Evolutionary conservation across 805 yeast species (phyloP).

Genomic region (Saccharomycopsis amapae): DNA sequence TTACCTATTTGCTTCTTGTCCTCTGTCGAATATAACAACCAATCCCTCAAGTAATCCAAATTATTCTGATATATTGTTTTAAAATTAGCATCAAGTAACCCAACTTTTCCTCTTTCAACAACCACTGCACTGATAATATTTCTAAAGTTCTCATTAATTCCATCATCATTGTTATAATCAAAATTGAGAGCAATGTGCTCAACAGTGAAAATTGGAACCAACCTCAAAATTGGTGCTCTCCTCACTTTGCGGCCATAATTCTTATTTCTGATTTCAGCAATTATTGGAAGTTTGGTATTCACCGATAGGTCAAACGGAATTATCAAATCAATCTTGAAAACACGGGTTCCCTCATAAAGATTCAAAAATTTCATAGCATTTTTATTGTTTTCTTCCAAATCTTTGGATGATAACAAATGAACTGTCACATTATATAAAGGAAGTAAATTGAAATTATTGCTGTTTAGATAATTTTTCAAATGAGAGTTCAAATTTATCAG

Average conservation of each 20-base stretch:
- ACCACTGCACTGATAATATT: conserved; percentile 77
- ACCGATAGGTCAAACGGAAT: conserved; percentile 60
- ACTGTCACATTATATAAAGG: conserved; percentile 26
- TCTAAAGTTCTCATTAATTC: conserved; percentile 37
- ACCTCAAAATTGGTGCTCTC: conserved; percentile 46
- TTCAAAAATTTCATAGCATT: neutral
- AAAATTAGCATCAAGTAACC: conserved; percentile 71
- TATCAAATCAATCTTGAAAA: conserved; percentile 38
- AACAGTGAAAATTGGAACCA: conserved; percentile 72
- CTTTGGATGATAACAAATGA: conserved; percentile 38
- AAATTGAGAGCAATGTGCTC: conserved; percentile 69
- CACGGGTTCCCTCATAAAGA: neutral
- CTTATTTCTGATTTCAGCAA: conserved; percentile 28
- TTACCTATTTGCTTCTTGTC: neutral
- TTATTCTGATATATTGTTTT: conserved; percentile 67
- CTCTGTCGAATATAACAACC: conserved; percentile 39
- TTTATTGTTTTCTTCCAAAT: conserved; percentile 1
- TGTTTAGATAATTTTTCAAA: conserved; percentile 12
- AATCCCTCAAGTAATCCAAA: conserved; percentile 52
- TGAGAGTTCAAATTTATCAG: conserved; percentile 14
- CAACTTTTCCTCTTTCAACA: conserved; percentile 73
- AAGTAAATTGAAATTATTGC: conserved; percentile 8
- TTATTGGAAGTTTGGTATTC: conserved; percentile 33
- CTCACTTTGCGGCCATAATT: conserved; percentile 13
- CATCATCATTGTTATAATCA: conserved; percentile 28